Evolutionary conservation across 305 asterid genomes (phyloP), one percentile per base, ranked within the genome.

Genomic region (Fraxinus xanthoxyloides): DNA sequence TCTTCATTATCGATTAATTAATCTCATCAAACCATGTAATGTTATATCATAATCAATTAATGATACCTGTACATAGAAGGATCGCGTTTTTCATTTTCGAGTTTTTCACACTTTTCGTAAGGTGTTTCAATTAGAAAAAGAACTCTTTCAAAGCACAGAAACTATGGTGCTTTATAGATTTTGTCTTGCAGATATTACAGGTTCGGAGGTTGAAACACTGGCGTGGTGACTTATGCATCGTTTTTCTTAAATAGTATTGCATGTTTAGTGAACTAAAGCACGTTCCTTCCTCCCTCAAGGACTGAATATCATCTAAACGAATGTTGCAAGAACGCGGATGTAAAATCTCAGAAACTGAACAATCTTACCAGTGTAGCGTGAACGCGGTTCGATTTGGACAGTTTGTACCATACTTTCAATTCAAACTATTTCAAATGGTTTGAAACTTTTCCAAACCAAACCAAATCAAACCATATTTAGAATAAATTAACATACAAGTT

Each of bases 361-460:
- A 43, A 4, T 54, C 43, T 12, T 86, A 95, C 99, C 92, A 95
- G 87, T 78, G 51, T 32, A 32, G 35, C 1, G 35, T 32, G 35
- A 32, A 32, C 6, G 35, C 4, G 35, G 6, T 32, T 32, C 0
- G 35, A 32, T 32, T 32, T 32, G 35, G 6, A 32, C 35, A 32
- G 6, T 32, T 32, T 32, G 36, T 32, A 32, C 36, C 36, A 32
- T 32, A 32, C 5, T 32, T 32, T 32, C 36, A 32, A 32, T 7
- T 32, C 36, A 32, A 32, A 32, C 36, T 0, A 32, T 4, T 32
- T 32, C 36, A 32, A 32, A 32, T 4, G 0, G 6, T 32, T 32
- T 32, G 6, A 7, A 32, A 32, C 5, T 32, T 32, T 32, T 32
- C 36, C 36, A 32, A 32, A 32, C 7, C 36, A 32, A 32, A 5